Evolutionary conservation across 2,329 filamentous ascomycete genomes (phyloP).

Genomic region (Cladorrhinum sp.): DNA sequence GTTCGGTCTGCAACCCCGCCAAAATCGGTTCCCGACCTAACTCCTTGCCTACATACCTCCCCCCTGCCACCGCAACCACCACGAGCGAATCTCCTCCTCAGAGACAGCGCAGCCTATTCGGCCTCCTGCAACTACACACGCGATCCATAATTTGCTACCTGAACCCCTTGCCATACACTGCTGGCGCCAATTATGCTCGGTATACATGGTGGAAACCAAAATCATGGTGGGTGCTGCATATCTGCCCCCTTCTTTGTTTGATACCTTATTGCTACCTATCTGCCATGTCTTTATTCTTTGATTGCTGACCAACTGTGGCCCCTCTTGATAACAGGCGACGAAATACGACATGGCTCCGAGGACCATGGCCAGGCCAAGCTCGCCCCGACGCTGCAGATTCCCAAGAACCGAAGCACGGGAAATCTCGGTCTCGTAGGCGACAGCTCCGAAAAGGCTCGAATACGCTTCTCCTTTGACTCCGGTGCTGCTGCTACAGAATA

Average conservation of each 20-base stretch:
- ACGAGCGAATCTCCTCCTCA: background rate
- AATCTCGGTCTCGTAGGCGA: constrained; percentile 53
- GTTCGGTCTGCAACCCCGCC: background rate
- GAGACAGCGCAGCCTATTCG: constrained; percentile 7
- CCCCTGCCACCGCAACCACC: background rate
- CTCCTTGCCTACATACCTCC: background rate
- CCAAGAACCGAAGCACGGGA: constrained; percentile 64
- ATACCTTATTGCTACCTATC: background rate
- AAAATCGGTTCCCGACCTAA: background rate
- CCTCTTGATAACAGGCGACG: constrained; percentile 36
- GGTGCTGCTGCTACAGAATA: constrained; percentile 59
- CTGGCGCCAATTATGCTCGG: constrained; percentile 42
- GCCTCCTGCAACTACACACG: constrained; percentile 1
- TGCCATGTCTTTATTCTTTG: background rate
- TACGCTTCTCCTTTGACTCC: constrained; percentile 75
- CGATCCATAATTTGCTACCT: constrained; percentile 12
- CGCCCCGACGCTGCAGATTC: constrained; percentile 48
- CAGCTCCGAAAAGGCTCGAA: constrained; percentile 56
- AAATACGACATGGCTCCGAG: constrained; percentile 37
- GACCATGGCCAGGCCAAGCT: constrained; percentile 46
- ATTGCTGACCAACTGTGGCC: constrained; percentile 17
- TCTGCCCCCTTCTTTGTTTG: constrained; percentile 6
- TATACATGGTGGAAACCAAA: constrained; percentile 40
- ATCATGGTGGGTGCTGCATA: constrained; percentile 38
- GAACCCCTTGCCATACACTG: constrained; percentile 9